phyloP scores from a whole-genome alignment of 139 green algal genomes.

The Chlorella sp. region DNA sequence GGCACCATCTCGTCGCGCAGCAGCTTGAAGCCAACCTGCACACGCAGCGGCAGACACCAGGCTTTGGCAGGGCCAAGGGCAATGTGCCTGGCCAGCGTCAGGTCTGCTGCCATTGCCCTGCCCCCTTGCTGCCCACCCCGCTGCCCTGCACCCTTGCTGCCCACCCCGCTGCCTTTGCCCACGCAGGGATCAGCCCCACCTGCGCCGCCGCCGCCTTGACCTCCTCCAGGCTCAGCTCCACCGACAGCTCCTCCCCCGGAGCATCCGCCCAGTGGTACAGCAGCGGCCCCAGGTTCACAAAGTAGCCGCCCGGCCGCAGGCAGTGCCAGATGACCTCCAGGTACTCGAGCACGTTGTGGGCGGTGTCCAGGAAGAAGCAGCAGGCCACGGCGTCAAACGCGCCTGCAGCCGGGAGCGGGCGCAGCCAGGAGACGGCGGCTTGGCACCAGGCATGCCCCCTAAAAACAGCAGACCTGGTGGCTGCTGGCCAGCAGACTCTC shows the following conservation, averaged over 20 bases:
- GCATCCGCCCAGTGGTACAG: slow-evolving; percentile 94
- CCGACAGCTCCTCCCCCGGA: slow-evolving; percentile 57
- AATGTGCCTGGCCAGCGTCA: too few species aligned
- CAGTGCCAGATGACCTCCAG: slow-evolving; percentile 73
- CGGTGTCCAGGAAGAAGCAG: slow-evolving; percentile 99
- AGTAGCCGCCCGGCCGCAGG: slow-evolving; percentile 71
- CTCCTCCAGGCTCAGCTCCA: slow-evolving; percentile 82
- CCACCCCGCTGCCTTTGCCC: neutral
- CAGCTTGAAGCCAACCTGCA: slow-evolving; percentile 34
- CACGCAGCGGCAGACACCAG: neutral
- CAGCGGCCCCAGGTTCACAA: slow-evolving; percentile 95
- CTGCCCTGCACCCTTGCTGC: neutral
- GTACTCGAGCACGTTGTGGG: slow-evolving; percentile 98
- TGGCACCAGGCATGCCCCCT: too few species aligned
- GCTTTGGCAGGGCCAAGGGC: too few species aligned
- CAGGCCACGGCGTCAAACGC: slow-evolving; percentile 91
- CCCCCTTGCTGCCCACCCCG: neutral
- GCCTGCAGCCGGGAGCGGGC: neutral
- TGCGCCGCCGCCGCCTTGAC: slow-evolving; percentile 59
- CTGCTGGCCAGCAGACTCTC: too few species aligned
- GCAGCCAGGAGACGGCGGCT: neutral
- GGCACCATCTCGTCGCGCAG: slow-evolving; percentile 35
- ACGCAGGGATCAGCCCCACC: slow-evolving; percentile 26
- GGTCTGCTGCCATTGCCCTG: too few species aligned
- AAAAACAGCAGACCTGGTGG: too few species aligned